Evolutionary conservation across 306 rosid species (phyloP).

Genomic region (Amphicarpaea edgeworthii): DNA sequence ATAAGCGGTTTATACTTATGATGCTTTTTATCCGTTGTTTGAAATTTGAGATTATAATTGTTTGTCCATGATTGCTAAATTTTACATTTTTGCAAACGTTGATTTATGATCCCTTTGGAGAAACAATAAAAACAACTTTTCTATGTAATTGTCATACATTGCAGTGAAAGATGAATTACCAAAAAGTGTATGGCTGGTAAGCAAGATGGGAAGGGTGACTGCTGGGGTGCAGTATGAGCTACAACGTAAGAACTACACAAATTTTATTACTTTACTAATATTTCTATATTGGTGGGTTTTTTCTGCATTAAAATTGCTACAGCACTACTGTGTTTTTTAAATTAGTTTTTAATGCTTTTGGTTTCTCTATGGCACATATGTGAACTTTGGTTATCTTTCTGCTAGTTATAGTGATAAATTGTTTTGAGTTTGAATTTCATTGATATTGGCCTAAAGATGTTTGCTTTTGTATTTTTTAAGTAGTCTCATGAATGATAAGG

Average conservation of each 20-base stretch:
- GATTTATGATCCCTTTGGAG: conserved; percentile 18
- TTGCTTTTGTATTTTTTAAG: conserved; percentile 12
- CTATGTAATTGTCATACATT: conserved; percentile 42
- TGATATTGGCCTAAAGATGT: background rate
- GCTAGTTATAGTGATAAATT: conserved; percentile 18
- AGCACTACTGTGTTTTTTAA: background rate
- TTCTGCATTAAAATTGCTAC: background rate
- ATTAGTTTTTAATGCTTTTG: background rate
- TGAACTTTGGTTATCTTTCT: conserved; percentile 34
- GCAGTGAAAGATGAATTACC: conserved; percentile 80
- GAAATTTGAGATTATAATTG: conserved; percentile 19
- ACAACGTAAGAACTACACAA: conserved; percentile 64
- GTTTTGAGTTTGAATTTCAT: conserved; percentile 26
- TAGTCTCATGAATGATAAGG: conserved; percentile 2
- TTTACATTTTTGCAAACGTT: conserved; percentile 31
- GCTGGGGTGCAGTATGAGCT: conserved; percentile 97
- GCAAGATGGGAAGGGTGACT: conserved; percentile 89
- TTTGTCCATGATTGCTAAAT: conserved; percentile 12
- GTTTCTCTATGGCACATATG: background rate
- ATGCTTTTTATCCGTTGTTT: conserved; percentile 9
- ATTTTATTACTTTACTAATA: conserved; percentile 28
- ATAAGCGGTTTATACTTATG: background rate
- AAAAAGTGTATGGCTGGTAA: conserved; percentile 81
- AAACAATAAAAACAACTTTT: conserved; percentile 35
- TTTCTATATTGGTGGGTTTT: background rate